phyloP scores from a whole-genome alignment of 2,329 filamentous ascomycete genomes.

The Taxawa tesnikishii region DNA sequence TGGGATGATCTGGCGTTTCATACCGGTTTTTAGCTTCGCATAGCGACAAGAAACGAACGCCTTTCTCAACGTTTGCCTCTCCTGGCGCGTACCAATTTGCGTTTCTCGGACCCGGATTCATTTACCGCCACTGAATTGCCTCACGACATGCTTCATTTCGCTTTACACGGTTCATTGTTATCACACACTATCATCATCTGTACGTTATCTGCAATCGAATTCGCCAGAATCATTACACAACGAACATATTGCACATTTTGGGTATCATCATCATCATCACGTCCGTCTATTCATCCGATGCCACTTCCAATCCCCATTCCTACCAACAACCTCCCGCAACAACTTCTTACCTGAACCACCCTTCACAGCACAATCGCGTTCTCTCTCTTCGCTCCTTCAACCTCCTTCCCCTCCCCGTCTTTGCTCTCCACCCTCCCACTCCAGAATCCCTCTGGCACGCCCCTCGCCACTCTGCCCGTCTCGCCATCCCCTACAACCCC shows the following conservation, averaged over 20 bases:
- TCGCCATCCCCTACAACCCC: constrained; percentile 38
- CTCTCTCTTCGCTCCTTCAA: constrained; percentile 2
- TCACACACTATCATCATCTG: too few relatives aligned
- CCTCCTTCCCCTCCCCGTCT: constrained; percentile 4
- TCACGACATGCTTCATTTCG: neutral
- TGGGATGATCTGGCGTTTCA: constrained; percentile 2
- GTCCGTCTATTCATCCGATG: too few relatives aligned
- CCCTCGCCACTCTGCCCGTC: constrained; percentile 49
- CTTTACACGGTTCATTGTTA: neutral
- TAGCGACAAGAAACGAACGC: neutral
- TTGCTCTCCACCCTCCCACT: constrained; percentile 4
- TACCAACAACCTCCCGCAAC: too few relatives aligned
- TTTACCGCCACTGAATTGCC: neutral
- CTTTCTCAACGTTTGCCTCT: neutral
- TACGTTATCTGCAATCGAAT: too few relatives aligned
- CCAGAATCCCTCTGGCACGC: constrained; percentile 67
- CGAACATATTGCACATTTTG: too few relatives aligned
- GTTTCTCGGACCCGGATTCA: too few relatives aligned
- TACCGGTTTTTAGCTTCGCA: neutral
- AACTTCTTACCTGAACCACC: too few relatives aligned
- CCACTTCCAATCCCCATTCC: too few relatives aligned
- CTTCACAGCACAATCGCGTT: too few relatives aligned
- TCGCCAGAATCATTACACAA: too few relatives aligned
- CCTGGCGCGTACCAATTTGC: too few relatives aligned
- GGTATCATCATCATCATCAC: too few relatives aligned